A percentile compares a stretch with the other conserved stretches of the same genome.
These are phyloP conservation scores for Alternaria metachromatica DNA, from an alignment of 2,329 filamentous ascomycete genomes.

Conservation along the genomic window DNA sequence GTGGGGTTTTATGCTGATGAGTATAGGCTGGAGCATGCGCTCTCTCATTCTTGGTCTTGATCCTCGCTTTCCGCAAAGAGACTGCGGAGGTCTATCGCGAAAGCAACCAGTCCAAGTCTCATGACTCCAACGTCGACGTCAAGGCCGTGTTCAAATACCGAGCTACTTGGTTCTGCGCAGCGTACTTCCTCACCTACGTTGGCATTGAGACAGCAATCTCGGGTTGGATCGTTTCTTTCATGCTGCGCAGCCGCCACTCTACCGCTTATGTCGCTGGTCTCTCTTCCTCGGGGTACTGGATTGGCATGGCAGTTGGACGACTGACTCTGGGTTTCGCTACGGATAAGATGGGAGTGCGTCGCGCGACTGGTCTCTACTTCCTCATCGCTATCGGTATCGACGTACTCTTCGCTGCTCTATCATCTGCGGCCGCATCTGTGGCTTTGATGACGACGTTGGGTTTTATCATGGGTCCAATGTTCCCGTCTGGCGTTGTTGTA, in stretches of 20 bases:
- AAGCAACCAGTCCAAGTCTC: constrained; percentile 23
- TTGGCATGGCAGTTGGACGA: constrained; percentile 54
- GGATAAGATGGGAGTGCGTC: constrained; percentile 36
- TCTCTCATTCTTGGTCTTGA: constrained; percentile 33
- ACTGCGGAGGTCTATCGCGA: constrained; percentile 41
- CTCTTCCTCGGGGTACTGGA: constrained; percentile 55
- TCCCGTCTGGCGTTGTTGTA: constrained; percentile 52
- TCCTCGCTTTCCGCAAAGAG: constrained; percentile 49
- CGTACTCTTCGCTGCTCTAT: constrained; percentile 26
- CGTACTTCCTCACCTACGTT: constrained; percentile 55
- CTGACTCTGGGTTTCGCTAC: constrained; percentile 35
- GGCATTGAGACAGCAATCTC: constrained; percentile 55
- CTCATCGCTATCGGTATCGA: constrained; percentile 25
- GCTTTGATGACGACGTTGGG: constrained; percentile 45
- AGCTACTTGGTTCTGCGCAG: constrained; percentile 52
- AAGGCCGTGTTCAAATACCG: constrained; percentile 41
- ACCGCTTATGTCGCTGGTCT: constrained; percentile 49
- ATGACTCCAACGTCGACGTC: constrained; percentile 1
- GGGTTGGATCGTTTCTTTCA: constrained; percentile 57
- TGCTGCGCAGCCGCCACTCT: constrained; percentile 50
- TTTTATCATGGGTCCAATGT: constrained; percentile 53
- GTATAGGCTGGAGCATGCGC: constrained; percentile 6
- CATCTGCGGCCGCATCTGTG: constrained; percentile 32
- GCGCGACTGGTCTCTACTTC: constrained; percentile 36
- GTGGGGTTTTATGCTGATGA: background rate